Conservation (phyloP, 306 rosid genomes). For the Heteromeles arbutifolia region DNA sequence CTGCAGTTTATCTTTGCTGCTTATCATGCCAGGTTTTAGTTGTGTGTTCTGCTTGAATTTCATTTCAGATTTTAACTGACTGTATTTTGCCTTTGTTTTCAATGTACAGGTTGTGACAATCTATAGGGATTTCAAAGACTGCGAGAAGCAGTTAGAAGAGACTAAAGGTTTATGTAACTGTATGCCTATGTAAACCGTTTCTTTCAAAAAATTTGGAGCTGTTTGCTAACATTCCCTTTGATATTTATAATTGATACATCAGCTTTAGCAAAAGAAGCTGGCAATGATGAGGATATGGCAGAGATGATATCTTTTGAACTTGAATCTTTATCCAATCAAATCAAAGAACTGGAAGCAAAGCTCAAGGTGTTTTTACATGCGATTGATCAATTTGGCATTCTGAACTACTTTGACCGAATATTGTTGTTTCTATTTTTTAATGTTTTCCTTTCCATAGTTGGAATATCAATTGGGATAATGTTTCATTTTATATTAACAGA, state of each 20-base stretch:
- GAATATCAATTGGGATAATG: conserved; percentile 13
- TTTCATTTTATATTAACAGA: conserved; percentile 30
- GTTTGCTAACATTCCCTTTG: not conserved
- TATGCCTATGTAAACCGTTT: not conserved
- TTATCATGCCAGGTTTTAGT: not conserved
- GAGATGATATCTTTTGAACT: conserved; percentile 77
- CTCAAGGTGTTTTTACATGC: conserved; percentile 45
- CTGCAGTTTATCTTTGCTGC: not conserved
- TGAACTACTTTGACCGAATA: not conserved
- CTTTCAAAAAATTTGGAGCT: not conserved
- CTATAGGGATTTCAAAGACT: conserved; percentile 65
- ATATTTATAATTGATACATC: conserved; percentile 9
- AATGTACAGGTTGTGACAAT: conserved; percentile 62
- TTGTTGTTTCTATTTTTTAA: conserved; percentile 3
- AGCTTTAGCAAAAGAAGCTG: conserved; percentile 80
- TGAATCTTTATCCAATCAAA: conserved; percentile 53
- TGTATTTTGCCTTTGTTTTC: conserved; percentile 1
- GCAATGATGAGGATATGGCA: conserved; percentile 80
- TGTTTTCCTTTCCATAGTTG: conserved; percentile 11
- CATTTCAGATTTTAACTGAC: not conserved
- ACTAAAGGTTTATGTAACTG: conserved; percentile 54
- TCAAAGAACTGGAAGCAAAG: conserved; percentile 61
- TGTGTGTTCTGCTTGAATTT: not conserved
- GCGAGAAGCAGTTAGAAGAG: conserved; percentile 77
- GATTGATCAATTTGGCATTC: not conserved